Evolutionary conservation across 768 basidiomycete species (phyloP).

Genomic region (Naematelia aurantialba): DNA sequence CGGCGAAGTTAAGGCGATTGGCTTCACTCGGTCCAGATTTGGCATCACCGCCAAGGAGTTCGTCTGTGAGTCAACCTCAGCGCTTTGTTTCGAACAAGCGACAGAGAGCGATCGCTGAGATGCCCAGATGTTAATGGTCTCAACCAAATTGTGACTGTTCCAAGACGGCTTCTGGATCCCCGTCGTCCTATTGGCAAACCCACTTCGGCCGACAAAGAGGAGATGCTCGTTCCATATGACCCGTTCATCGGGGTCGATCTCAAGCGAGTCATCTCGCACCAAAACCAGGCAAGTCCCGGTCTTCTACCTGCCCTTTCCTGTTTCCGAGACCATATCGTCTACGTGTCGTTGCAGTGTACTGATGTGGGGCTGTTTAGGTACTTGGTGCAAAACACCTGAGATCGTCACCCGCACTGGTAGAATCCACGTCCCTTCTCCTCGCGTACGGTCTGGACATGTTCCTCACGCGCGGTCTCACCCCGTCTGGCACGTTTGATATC

Average conservation of each 20-base stretch:
- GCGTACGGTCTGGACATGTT: conserved; percentile 86
- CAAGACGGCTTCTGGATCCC: conserved; percentile 72
- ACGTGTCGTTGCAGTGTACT: background rate
- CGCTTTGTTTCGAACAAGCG: background rate
- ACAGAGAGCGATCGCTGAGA: conserved; percentile 3
- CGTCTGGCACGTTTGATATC: conserved; percentile 88
- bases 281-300: conserved; percentile 55
- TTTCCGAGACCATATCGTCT: background rate
- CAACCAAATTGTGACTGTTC: conserved; percentile 69
- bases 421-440: conserved; percentile 86
- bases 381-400: conserved; percentile 65
- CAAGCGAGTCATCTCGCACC: conserved; percentile 59
- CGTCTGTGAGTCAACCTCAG: conserved; percentile 59
- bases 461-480: conserved; percentile 68
- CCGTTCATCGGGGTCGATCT: conserved; percentile 70
- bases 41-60: conserved; percentile 84
- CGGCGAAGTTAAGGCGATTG: conserved; percentile 63
- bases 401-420: conserved; percentile 77
- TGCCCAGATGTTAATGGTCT: conserved; percentile 72
- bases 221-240: conserved; percentile 80
- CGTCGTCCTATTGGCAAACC: conserved; percentile 74
- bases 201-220: conserved; percentile 74
- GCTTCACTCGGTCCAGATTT: conserved; percentile 76
- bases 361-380: conserved; percentile 54
- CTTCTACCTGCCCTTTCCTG: background rate